A percentile compares a stretch with the other conserved stretches of the same genome.
These are phyloP conservation scores for Lentinula novae-zelandiae DNA, from an alignment of 1,284 basidiomycete genomes.

Conservation along the genomic window DNA sequence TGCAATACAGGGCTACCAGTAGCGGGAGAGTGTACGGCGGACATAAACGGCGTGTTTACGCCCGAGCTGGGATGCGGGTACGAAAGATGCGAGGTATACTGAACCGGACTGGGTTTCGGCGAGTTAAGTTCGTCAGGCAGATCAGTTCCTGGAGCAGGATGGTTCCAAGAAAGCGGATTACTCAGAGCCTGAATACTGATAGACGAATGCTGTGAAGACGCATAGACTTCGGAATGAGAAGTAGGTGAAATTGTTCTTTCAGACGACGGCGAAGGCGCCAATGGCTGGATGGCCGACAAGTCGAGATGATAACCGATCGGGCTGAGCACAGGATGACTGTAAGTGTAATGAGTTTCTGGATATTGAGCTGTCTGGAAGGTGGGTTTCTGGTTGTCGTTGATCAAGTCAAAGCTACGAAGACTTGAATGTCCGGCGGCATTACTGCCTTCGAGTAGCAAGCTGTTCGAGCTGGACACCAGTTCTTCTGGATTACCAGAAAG, in stretches of 20 bases:
- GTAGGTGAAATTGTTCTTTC: not conserved
- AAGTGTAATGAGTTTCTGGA: not conserved
- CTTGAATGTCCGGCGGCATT: not conserved
- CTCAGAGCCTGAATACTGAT: not conserved
- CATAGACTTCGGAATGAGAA: not conserved
- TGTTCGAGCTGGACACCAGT: not conserved
- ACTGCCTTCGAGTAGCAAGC: not conserved
- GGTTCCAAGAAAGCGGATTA: not conserved
- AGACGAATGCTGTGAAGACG: not conserved
- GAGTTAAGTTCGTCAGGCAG: not conserved
- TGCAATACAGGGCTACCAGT: not conserved
- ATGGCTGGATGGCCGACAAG: not conserved
- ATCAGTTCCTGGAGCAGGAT: not conserved
- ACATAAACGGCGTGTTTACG: conserved; percentile 1
- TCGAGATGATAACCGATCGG: not conserved
- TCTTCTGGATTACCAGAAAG: not conserved
- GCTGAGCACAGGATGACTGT: not conserved
- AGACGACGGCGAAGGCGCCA: not conserved
- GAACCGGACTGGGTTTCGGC: not conserved
- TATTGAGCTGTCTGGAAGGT: not conserved
- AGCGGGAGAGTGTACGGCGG: not conserved
- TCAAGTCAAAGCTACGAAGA: not conserved
- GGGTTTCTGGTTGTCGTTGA: not conserved
- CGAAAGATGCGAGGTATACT: not conserved
- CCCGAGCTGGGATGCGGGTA: not conserved